phyloP scores from a whole-genome alignment of 495 filamentous ascomycete species.

The Xylaria longipes region DNA sequence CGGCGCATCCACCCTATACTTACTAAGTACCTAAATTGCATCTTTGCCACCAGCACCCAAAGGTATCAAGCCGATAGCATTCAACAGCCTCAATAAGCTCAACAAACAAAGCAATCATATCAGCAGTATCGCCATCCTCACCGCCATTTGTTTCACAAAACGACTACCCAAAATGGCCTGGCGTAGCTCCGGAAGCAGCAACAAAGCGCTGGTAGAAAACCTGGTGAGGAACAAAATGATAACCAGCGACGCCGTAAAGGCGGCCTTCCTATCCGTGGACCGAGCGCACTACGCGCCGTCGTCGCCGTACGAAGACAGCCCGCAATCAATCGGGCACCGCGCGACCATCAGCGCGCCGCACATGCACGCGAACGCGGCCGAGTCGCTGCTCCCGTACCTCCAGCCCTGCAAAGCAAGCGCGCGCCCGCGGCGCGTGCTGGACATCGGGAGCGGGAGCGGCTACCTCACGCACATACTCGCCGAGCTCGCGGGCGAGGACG shows the following conservation, averaged over 20 bases:
- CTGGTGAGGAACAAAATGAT: conserved; percentile 76
- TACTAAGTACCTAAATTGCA: not conserved
- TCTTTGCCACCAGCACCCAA: not conserved
- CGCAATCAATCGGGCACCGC: conserved; percentile 82
- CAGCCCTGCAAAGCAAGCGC: conserved; percentile 33
- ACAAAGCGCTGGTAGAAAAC: conserved; percentile 80
- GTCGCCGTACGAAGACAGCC: conserved; percentile 83
- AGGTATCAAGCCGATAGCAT: not conserved
- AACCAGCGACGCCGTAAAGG: conserved; percentile 69
- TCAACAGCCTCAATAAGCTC: not conserved
- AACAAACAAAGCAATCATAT: not conserved
- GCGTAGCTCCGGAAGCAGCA: conserved; percentile 80
- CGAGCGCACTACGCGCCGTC: conserved; percentile 78
- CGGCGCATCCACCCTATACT: not conserved
- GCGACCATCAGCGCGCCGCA: conserved; percentile 97
- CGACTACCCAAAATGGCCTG: conserved; percentile 75
- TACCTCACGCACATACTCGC: conserved; percentile 92
- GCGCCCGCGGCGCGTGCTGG: conserved; percentile 66
- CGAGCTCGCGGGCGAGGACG: conserved; percentile 68
- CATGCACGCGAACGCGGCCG: conserved; percentile 87
- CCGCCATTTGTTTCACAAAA: not conserved
- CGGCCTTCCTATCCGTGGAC: conserved; percentile 87
- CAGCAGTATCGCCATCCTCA: not conserved
- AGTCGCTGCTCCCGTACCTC: conserved; percentile 70
- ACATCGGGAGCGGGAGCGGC: conserved; percentile 89